Evolutionary conservation across 2,329 filamentous ascomycete species (phyloP).

Genomic region (Knufia petricola): DNA sequence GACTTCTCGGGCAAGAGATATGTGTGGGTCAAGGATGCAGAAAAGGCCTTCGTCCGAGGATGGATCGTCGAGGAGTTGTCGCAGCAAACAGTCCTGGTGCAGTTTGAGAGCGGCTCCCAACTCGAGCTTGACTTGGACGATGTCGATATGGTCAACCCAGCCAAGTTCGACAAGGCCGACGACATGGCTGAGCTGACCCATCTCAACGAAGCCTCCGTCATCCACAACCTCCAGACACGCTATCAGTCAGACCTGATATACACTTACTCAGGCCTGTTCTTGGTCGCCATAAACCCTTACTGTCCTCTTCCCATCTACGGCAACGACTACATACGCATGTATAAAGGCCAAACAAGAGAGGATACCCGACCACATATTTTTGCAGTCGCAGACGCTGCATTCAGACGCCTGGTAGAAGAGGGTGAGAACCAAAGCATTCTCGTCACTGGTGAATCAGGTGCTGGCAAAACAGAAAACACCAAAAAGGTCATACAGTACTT

Average conservation of each 20-base stretch:
- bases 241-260: slow-evolving; percentile 95
- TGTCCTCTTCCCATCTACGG: slow-evolving; percentile 89
- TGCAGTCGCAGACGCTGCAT: slow-evolving; percentile 93
- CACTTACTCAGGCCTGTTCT: slow-evolving; percentile 92
- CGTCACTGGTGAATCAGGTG: slow-evolving; percentile 95
- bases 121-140: slow-evolving; percentile 75
- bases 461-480: slow-evolving; percentile 97
- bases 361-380: slow-evolving; percentile 97
- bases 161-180: slow-evolving; percentile 98
- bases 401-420: slow-evolving; percentile 89
- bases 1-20: slow-evolving; percentile 98
- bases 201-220: slow-evolving; percentile 92
- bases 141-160: slow-evolving; percentile 97
- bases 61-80: slow-evolving; percentile 78
- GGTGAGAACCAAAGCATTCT: slow-evolving; percentile 94
- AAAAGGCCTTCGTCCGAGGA: slow-evolving; percentile 81
- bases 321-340: slow-evolving; percentile 97
- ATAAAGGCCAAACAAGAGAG: slow-evolving; percentile 80
- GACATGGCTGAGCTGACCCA: slow-evolving; percentile 99
- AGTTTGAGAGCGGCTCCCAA: slow-evolving; percentile 89
- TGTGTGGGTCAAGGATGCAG: slow-evolving; percentile 87
- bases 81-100: slow-evolving; percentile 63
- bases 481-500: slow-evolving; percentile 99
- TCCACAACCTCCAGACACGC: slow-evolving; percentile 89
- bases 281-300: slow-evolving; percentile 96